These are phyloP conservation scores for Chlamydomonas urium DNA, from an alignment of 139 green algal species.

Conservation along the genomic window DNA sequence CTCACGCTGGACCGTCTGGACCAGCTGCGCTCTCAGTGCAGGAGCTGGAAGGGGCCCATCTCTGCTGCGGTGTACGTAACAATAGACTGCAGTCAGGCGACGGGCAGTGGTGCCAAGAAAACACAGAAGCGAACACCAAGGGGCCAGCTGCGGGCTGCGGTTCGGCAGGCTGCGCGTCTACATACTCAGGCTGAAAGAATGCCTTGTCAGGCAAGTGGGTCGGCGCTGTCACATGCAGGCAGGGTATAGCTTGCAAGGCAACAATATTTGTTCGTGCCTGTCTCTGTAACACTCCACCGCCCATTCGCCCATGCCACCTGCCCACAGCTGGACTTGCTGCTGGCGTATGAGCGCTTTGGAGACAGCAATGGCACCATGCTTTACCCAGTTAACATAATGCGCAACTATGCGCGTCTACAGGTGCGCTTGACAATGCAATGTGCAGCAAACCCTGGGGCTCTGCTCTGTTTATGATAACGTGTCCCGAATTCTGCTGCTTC, in stretches of 20 bases:
- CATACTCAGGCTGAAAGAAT: not conserved
- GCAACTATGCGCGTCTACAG: constrained; percentile 34
- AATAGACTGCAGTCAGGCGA: not conserved
- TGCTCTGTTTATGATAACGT: not conserved
- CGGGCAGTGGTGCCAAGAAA: not conserved
- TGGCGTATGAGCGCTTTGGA: constrained; percentile 8
- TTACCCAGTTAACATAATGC: constrained; percentile 37
- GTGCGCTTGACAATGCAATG: constrained; percentile 5
- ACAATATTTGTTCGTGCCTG: not conserved
- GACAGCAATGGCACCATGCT: constrained; percentile 18
- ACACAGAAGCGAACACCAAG: not conserved
- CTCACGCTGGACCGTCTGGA: not conserved
- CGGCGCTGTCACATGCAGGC: not conserved
- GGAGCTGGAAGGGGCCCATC: constrained; percentile 3
- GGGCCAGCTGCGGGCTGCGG: not conserved
- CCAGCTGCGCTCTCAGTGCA: constrained; percentile 7
- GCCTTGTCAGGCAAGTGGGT: not conserved
- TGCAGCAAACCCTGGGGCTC: not conserved
- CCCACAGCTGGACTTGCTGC: constrained; percentile 11
- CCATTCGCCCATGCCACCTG: not conserved
- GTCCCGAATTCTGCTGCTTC: not conserved
- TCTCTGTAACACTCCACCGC: not conserved
- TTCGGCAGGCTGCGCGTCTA: not conserved
- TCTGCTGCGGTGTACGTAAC: constrained; percentile 3
- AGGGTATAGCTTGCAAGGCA: not conserved